A percentile compares a stretch with the other conserved stretches of the same genome.
Conservation (phyloP, 2,329 filamentous ascomycete species). For the Penicillium verrucosum region DNA sequence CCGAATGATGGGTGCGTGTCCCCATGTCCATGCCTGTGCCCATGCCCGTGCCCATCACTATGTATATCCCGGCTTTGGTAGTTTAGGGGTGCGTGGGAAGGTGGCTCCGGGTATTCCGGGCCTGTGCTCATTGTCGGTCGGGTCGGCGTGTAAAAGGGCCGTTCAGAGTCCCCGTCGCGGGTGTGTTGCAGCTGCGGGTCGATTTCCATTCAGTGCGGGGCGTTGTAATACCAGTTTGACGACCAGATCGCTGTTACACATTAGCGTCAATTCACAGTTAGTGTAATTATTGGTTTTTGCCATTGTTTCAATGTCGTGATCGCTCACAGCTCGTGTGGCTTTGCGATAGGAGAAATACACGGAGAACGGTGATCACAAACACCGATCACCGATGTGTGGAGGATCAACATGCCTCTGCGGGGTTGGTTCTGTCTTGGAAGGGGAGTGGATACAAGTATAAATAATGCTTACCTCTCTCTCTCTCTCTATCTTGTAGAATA, state of each 20-base stretch:
- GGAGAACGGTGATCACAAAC: slow-evolving; percentile 22
- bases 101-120: slow-evolving; percentile 30
- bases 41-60: background rate
- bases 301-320: background rate
- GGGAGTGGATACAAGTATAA: background rate
- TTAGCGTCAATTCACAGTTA: background rate
- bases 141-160: slow-evolving; percentile 10
- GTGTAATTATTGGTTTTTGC: background rate
- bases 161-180: slow-evolving; percentile 13
- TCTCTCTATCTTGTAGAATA: background rate
- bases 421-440: background rate
- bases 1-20: background rate
- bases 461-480: slow-evolving; percentile 1
- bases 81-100: slow-evolving; percentile 20
- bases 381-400: slow-evolving; percentile 22
- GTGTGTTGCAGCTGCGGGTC: slow-evolving; percentile 32
- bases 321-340: background rate
- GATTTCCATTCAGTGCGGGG: slow-evolving; percentile 28
- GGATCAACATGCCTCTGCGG: background rate
- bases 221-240: background rate
- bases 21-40: background rate
- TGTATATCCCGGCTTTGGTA: slow-evolving; percentile 3
- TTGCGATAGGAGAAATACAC: background rate
- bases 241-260: background rate
- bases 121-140: slow-evolving; percentile 7